Evolutionary conservation across 2,329 filamentous ascomycete genomes (phyloP).

Genomic region (Xylaria sp.): DNA sequence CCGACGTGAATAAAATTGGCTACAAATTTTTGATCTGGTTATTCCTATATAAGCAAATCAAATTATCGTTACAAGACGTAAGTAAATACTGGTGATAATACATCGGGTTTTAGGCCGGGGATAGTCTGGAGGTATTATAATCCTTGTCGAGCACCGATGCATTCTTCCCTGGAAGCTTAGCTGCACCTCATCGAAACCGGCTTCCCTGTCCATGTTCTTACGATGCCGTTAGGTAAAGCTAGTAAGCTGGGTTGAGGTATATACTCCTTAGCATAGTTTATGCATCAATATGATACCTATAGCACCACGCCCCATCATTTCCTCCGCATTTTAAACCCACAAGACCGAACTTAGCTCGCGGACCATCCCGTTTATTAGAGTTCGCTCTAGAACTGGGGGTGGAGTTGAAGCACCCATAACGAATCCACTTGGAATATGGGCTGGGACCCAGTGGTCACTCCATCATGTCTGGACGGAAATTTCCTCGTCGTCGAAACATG

Average conservation of each 20-base stretch:
- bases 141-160: neutral
- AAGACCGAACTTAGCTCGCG: neutral
- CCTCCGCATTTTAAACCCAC: neutral
- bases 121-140: neutral
- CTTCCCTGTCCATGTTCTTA: neutral
- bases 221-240: neutral
- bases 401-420: neutral
- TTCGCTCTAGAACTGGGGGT: neutral
- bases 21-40: neutral
- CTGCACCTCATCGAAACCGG: neutral
- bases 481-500: constrained; percentile 29
- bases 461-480: constrained; percentile 11
- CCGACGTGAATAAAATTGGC: neutral
- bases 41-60: neutral
- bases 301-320: neutral
- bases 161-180: neutral
- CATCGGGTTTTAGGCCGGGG: too few relatives aligned
- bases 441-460: constrained; percentile 6
- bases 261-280: neutral
- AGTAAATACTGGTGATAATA: too few relatives aligned
- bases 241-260: neutral
- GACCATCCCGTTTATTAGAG: constrained; percentile 2
- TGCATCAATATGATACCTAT: neutral
- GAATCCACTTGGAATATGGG: neutral
- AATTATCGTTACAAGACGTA: neutral